phyloP scores from a whole-genome alignment of 1,139 yeast genomes.

The Yamadazyma kanchanaburiensis region DNA sequence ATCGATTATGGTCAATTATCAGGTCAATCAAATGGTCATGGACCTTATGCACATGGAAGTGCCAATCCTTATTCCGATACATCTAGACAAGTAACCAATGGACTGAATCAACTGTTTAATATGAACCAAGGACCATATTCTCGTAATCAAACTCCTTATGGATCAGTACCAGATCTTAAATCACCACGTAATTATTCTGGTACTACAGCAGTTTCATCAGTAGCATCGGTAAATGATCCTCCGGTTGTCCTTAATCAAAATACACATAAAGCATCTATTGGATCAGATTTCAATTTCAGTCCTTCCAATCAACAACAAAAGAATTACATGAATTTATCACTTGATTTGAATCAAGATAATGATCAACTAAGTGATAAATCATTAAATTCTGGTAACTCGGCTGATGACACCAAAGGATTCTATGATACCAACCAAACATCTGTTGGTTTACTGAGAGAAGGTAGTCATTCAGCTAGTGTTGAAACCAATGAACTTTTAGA shows the following conservation, averaged over 20 bases:
- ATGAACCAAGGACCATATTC: no score
- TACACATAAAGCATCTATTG: slow-evolving; percentile 5
- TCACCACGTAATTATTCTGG: slow-evolving; percentile 12
- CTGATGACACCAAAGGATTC: slow-evolving; percentile 5
- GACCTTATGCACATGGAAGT: no score
- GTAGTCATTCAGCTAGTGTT: slow-evolving; percentile 10
- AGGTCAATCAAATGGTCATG: no score
- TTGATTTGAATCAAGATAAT: slow-evolving; percentile 17
- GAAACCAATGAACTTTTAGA: slow-evolving; percentile 13
- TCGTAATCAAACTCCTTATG: no score
- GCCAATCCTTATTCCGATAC: no score
- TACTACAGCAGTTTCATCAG: slow-evolving; percentile 11
- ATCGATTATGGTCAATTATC: no score
- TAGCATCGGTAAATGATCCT: slow-evolving; percentile 5
- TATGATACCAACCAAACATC: slow-evolving; percentile 19
- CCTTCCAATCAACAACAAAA: slow-evolving; percentile 14
- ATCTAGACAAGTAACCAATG: no score
- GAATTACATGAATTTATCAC: slow-evolving; percentile 30
- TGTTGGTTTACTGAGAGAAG: slow-evolving; percentile 7
- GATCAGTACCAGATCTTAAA: slow-evolving; percentile 4
- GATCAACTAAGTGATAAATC: slow-evolving; percentile 6
- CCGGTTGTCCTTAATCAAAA: slow-evolving; percentile 8
- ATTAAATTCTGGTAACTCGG: slow-evolving; percentile 5
- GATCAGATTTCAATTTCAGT: slow-evolving; percentile 13
- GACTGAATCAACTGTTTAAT: no score